Base-by-base conservation (phyloP, 768 basidiomycete species). In the Melanogaster broomeanus region DNA sequence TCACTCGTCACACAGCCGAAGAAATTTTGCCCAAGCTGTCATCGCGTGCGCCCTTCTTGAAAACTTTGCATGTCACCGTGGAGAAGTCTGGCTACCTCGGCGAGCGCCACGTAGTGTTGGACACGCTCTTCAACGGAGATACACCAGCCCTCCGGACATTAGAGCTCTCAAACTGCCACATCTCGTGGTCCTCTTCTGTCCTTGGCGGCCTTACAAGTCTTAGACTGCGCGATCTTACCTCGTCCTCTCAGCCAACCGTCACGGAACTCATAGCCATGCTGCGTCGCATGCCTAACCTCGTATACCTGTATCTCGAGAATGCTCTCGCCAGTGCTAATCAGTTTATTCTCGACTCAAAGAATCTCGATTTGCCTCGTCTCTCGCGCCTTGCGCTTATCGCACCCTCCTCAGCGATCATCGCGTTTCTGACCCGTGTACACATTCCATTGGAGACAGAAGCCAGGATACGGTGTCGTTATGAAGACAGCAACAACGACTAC, bases 181-280 rank as follows among this genome's bases (percentile, higher is more conserved):
- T 77, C 43, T 57, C 66, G 6, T 73, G 75, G 73, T 59, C 68
- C 18, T 74, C 71, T 1, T 54, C 67, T 1, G 51, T 74, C 13
- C 59, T 79, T 22, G 49, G 49, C 37, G 64, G 65, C 45, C 67
- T 80, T 10, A 70, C 67, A n/a, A 61, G 66, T 44, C 64, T 79
- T 25, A 69, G 66, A 38, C 55, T 79, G 10, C 57, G 68, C 35
- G 49, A 70, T 50, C 56, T 72, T 7, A 51, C 64, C 21, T 15
- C 28, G 3, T 40, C 57, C 9, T 55, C 61, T 21, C 68, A 66
- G 25, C 72, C 73, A 1, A 60, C 68, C 7, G 62, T 65, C 27
- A 49, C 51, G 6, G 66, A 71, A 41, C 58, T 79, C 22, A 45
- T 69, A n/a, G 52, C 61, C 21, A 63, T 64, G 15, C 69, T 79